A percentile compares a stretch with the other conserved stretches of the same genome.
phyloP scores from a whole-genome alignment of 768 basidiomycete genomes.

The Mycena indigotica region DNA sequence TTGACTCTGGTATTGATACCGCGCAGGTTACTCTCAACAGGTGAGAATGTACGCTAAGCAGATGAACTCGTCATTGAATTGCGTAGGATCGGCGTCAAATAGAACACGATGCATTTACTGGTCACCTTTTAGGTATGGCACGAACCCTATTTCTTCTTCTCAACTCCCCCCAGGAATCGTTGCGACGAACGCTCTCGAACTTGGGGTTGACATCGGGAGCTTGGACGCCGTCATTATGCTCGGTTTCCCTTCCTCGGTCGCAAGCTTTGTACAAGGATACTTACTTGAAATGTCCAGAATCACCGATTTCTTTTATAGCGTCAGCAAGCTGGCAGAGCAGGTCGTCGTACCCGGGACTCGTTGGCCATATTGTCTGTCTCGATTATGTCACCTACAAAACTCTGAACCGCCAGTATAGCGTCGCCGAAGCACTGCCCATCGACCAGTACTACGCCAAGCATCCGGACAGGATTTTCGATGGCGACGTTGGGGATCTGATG shows the following conservation, averaged over 20 bases:
- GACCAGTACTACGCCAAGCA: conserved; percentile 75
- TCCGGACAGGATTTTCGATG: conserved; percentile 71
- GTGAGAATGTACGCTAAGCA: conserved; percentile 35
- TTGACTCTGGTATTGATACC: background rate
- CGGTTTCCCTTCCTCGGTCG: conserved; percentile 77
- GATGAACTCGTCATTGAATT: background rate
- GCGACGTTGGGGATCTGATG: conserved; percentile 60
- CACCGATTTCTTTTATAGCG: conserved; percentile 45
- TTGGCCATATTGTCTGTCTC: conserved; percentile 53
- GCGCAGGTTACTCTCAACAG: conserved; percentile 70
- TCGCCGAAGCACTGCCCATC: conserved; percentile 68
- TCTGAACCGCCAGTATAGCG: conserved; percentile 31
- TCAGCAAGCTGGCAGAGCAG: conserved; percentile 89
- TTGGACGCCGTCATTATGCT: conserved; percentile 89
- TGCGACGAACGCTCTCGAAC: conserved; percentile 87
- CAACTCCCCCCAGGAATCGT: conserved; percentile 47
- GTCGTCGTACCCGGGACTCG: conserved; percentile 78
- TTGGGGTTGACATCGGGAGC: conserved; percentile 90
- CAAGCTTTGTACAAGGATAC: conserved; percentile 67
- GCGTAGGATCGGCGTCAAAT: conserved; percentile 77
- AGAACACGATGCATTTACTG: conserved; percentile 85
- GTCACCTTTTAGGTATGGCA: conserved; percentile 66
- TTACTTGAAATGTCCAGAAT: background rate
- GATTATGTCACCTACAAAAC: background rate
- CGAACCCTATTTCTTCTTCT: background rate